phyloP scores from a whole-genome alignment of 1,284 basidiomycete species.

The Apiotrichum siamense region DNA sequence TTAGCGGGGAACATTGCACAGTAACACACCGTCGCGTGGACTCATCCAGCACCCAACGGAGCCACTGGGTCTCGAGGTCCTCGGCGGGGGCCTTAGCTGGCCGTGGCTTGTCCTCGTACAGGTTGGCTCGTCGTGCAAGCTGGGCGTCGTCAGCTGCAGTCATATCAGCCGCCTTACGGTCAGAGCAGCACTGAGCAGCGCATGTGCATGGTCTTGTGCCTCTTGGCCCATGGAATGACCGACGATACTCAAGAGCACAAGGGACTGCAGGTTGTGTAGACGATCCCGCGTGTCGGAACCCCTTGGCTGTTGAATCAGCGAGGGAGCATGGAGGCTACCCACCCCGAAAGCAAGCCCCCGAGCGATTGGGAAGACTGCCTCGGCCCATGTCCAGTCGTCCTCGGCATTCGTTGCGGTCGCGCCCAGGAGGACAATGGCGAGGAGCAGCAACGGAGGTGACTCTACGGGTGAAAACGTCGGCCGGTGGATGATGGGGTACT shows the following conservation, averaged over 20 bases:
- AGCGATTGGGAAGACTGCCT: not conserved
- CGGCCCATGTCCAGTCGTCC: constrained; percentile 1
- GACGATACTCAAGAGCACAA: not conserved
- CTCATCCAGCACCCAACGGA: constrained; percentile 6
- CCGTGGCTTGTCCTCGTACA: constrained; percentile 1
- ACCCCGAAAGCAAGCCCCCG: not conserved
- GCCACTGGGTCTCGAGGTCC: constrained; percentile 3
- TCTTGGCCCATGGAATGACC: constrained; percentile 1
- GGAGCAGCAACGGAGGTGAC: not conserved
- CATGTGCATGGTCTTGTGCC: constrained; percentile 7
- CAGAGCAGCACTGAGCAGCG: constrained; percentile 4
- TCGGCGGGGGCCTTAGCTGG: not conserved
- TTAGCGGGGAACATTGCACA: not conserved
- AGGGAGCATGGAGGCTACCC: not conserved
- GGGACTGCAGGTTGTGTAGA: not conserved
- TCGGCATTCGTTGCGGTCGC: constrained; percentile 1
- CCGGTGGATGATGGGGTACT: constrained; percentile 5
- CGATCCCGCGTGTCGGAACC: not conserved
- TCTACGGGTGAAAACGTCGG: not conserved
- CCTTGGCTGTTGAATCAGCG: not conserved
- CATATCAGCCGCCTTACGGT: constrained; percentile 1
- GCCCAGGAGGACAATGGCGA: constrained; percentile 1
- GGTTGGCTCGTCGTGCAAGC: constrained; percentile 1
- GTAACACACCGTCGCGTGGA: constrained; percentile 1
- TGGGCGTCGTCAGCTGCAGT: not conserved